Conservation (phyloP, 805 yeast species). For the Candida ascalaphidarum region DNA sequence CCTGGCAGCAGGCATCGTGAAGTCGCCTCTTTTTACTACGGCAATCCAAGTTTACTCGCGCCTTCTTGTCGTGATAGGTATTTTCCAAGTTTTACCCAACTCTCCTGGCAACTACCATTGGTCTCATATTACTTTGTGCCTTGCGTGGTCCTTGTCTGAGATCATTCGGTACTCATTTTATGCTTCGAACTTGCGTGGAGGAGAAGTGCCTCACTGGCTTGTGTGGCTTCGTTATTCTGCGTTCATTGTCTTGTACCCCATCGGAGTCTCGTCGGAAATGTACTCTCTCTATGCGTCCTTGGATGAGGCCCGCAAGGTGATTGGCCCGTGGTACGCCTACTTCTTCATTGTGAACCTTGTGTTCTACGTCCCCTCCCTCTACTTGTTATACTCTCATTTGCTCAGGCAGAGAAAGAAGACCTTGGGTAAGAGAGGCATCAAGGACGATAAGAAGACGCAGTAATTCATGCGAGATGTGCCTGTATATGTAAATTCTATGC, state of each 20-base stretch:
- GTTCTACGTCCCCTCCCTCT: slow-evolving; percentile 81
- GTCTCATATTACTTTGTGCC: slow-evolving; percentile 57
- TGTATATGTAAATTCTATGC: too few relatives aligned
- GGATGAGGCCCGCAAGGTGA: slow-evolving; percentile 49
- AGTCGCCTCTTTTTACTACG: slow-evolving; percentile 80
- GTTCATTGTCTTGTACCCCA: slow-evolving; percentile 77
- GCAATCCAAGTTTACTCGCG: slow-evolving; percentile 83
- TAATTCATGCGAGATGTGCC: too few relatives aligned
- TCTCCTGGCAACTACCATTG: slow-evolving; percentile 53
- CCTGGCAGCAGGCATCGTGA: slow-evolving; percentile 70
- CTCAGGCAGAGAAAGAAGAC: slow-evolving; percentile 78
- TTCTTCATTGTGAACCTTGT: slow-evolving; percentile 49
- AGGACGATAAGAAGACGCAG: slow-evolving; percentile 2
- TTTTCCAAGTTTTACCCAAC: slow-evolving; percentile 66
- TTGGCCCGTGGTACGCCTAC: slow-evolving; percentile 45
- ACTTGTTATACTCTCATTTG: slow-evolving; percentile 81
- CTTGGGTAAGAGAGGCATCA: slow-evolving; percentile 28
- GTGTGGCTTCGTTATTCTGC: slow-evolving; percentile 75
- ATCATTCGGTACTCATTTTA: slow-evolving; percentile 83
- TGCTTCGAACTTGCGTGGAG: slow-evolving; percentile 51
- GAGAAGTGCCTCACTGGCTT: slow-evolving; percentile 50
- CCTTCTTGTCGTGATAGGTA: slow-evolving; percentile 72
- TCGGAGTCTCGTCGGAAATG: slow-evolving; percentile 86
- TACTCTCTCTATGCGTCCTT: slow-evolving; percentile 62
- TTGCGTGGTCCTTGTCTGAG: slow-evolving; percentile 95